Evolutionary conservation across 257 asterid species (phyloP).

Genomic region (Penstemon newberryi): DNA sequence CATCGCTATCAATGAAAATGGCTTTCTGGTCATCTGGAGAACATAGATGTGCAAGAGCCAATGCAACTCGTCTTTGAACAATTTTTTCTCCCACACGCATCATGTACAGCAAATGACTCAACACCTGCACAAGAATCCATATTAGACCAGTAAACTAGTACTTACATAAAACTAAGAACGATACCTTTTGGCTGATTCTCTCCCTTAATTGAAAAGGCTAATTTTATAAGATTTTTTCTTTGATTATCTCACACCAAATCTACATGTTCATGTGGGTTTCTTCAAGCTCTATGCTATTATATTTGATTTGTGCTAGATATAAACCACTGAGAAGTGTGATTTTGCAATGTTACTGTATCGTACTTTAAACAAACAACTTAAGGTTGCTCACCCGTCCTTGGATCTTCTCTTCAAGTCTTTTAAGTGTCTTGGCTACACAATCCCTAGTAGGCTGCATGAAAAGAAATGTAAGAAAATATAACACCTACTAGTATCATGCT

Average conservation of each 20-base stretch:
- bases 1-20: slow-evolving; percentile 74
- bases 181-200: background rate
- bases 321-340: slow-evolving; percentile 16
- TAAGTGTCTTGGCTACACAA: slow-evolving; percentile 96
- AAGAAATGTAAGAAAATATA: slow-evolving; percentile 4
- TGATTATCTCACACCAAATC: no score
- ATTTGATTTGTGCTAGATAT: background rate
- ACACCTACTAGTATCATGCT: slow-evolving; percentile 10
- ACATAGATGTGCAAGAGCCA: slow-evolving; percentile 96
- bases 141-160: background rate
- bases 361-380: slow-evolving; percentile 1
- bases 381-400: slow-evolving; percentile 83
- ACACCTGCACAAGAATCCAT: slow-evolving; percentile 51
- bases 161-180: background rate
- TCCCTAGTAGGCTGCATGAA: slow-evolving; percentile 94
- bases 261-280: background rate
- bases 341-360: background rate
- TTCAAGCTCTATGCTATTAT: background rate
- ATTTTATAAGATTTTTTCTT: background rate
- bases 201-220: background rate
- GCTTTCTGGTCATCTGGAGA: slow-evolving; percentile 83
- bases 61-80: slow-evolving; percentile 78
- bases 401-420: slow-evolving; percentile 96
- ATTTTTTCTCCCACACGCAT: slow-evolving; percentile 78
- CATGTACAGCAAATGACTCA: slow-evolving; percentile 82